Conservation (phyloP, 495 filamentous ascomycete species). For the Xylaria longipes region DNA sequence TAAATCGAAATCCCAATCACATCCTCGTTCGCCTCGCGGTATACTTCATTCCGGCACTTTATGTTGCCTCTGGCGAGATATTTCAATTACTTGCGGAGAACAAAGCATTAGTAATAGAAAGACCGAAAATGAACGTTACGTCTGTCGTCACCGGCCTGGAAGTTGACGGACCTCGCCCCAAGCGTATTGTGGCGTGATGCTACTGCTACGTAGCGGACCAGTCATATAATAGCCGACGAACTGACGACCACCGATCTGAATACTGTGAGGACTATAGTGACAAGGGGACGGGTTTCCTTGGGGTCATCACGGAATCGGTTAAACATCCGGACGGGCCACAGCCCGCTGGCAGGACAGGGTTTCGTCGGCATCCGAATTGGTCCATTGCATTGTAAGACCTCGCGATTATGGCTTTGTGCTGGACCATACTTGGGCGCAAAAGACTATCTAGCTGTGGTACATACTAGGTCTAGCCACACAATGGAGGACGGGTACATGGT, state of each 20-base stretch:
- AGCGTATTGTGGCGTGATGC: constrained; percentile 30
- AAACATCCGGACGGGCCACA: constrained; percentile 9
- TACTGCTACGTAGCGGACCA: constrained; percentile 33
- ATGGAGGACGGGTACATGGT: background rate
- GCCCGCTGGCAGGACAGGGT: background rate
- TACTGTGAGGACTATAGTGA: background rate
- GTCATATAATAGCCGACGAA: constrained; percentile 28
- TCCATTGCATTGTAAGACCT: background rate
- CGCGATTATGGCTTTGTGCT: background rate
- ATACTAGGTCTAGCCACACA: background rate
- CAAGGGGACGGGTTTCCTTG: constrained; percentile 2
- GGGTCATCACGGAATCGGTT: constrained; percentile 17
- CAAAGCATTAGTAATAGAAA: constrained; percentile 1
- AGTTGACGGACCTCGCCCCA: constrained; percentile 8
- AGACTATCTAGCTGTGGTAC: too few species aligned
- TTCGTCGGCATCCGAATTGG: constrained; percentile 7
- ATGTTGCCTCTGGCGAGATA: background rate
- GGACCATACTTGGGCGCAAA: background rate
- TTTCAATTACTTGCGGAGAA: background rate
- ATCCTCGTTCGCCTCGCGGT: background rate
- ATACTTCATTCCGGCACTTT: constrained; percentile 3
- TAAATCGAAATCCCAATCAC: background rate
- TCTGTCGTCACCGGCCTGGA: constrained; percentile 3
- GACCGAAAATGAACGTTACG: constrained; percentile 16
- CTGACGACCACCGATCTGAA: background rate